Evolutionary conservation across 1,284 basidiomycete genomes (phyloP).

Genomic region (Naganishia sp.): DNA sequence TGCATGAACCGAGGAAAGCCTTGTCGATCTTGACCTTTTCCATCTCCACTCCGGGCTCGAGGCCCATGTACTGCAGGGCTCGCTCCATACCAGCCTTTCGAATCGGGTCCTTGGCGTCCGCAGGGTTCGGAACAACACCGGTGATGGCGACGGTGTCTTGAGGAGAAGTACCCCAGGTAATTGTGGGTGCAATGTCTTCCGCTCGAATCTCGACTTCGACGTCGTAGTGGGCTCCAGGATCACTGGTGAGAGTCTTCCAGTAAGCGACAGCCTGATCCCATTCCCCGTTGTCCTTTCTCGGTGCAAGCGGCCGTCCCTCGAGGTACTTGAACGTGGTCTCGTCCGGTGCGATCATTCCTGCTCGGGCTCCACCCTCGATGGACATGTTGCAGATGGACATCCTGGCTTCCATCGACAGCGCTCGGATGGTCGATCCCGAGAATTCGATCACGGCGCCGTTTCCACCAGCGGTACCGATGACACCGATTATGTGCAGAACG

Average conservation of each 20-base stretch:
- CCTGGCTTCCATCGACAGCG: conserved; percentile 89
- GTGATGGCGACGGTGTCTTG: conserved; percentile 89
- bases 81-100: conserved; percentile 76
- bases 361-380: conserved; percentile 92
- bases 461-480: conserved; percentile 91
- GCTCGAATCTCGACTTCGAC: conserved; percentile 81
- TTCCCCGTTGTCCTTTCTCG: conserved; percentile 68
- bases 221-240: conserved; percentile 88
- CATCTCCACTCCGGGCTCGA: conserved; percentile 78
- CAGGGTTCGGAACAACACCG: conserved; percentile 79
- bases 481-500: conserved; percentile 88
- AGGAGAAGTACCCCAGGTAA: conserved; percentile 96
- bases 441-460: conserved; percentile 93
- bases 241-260: conserved; percentile 82
- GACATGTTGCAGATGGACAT: conserved; percentile 99
- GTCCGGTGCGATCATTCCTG: conserved; percentile 94
- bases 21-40: conserved; percentile 86
- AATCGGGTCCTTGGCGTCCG: conserved; percentile 65
- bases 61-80: conserved; percentile 88
- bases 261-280: conserved; percentile 89
- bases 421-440: conserved; percentile 85
- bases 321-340: conserved; percentile 88
- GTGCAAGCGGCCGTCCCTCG: conserved; percentile 76
- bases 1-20: conserved; percentile 95
- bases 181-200: conserved; percentile 87